Evolutionary conservation across 805 yeast genomes (phyloP), one percentile per base, ranked within the genome.

Genomic region (Wickerhamiella bombiphila): DNA sequence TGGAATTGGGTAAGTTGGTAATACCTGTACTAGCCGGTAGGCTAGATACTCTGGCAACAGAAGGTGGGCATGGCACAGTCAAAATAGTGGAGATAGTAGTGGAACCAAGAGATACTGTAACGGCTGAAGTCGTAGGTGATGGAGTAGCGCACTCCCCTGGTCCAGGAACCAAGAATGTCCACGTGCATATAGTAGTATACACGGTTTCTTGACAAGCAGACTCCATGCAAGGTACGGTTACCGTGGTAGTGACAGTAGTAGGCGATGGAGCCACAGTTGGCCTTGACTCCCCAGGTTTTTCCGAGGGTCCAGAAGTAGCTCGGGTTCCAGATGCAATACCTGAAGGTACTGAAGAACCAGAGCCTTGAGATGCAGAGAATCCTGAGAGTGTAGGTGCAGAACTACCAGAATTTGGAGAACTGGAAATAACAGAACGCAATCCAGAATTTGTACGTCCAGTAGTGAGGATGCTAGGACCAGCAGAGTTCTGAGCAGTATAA

Each of bases 171-270:
- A 46, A 42, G 3, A 44, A 29, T 0, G 42, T 34, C 25, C 37
- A 26, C 2, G 39, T 31, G 32, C 31, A 43, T 32, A 34, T 42
- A 5, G 50, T 41, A 3, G 40, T 37, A 24, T 29, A 41, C 24
- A 20, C 33, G 2, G 42, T 30, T 7, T 35, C 26, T 1, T 19
- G 17, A 25, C 49, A 46, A 3, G 24, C 39, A 1, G 31, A n/a
- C 21, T 38, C 29, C 2, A 47, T 44, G 35, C 50, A 47, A 1
- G 48, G 43, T 22, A 47, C 25, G 9, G 45, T 38, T 13, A 38
- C 36, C 2, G 43, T 34, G 2, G 41, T 38, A 6, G 41, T 29
- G 29, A 28, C 6, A 28, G 25, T 17, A 5, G 28, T 14, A 3
- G 22, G 6, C 4, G 15, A 6, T 6, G 15, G 17, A n/a, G 30